These are phyloP conservation scores for Paecilomyces sp. DNA, from an alignment of 2,329 filamentous ascomycete species.

Conservation along the genomic window DNA sequence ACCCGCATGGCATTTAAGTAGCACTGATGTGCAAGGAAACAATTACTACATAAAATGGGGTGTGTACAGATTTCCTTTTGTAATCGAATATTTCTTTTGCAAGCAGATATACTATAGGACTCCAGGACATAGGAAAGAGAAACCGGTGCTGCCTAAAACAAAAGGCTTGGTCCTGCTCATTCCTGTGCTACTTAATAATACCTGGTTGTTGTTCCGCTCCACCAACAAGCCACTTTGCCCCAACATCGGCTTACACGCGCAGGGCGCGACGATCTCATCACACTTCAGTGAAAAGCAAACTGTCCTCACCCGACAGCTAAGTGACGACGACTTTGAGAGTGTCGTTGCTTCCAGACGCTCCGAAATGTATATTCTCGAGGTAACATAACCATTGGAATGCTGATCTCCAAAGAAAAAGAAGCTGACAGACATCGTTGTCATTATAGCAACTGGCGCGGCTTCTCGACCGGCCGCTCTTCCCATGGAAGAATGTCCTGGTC, in stretches of 20 bases:
- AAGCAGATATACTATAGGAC: not conserved
- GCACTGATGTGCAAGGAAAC: not conserved
- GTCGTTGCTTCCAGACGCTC: slow-evolving; percentile 4
- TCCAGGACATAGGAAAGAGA: not conserved
- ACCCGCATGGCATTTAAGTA: not conserved
- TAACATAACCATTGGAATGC: slow-evolving; percentile 11
- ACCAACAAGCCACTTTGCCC: not conserved
- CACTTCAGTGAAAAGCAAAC: not conserved
- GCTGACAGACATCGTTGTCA: not conserved
- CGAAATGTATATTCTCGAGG: slow-evolving; percentile 31
- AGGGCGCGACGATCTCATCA: not conserved
- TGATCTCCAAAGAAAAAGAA: not conserved
- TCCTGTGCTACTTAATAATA: not conserved
- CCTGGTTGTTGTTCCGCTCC: not conserved
- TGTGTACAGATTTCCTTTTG: not conserved
- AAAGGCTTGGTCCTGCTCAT: not conserved
- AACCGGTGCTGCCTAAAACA: not conserved
- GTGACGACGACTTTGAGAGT: not conserved
- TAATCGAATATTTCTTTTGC: not conserved
- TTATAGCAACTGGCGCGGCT: slow-evolving; percentile 64
- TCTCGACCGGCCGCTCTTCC: slow-evolving; percentile 87
- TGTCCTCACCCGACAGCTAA: not conserved
- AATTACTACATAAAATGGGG: not conserved
- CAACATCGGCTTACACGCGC: not conserved
- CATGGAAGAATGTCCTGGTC: slow-evolving; percentile 94